A percentile compares a stretch with the other conserved stretches of the same genome.
Evolutionary conservation across 192 early-diverging fungal genomes (phyloP).

Genomic region (Phlyctochytrium bullatum): DNA sequence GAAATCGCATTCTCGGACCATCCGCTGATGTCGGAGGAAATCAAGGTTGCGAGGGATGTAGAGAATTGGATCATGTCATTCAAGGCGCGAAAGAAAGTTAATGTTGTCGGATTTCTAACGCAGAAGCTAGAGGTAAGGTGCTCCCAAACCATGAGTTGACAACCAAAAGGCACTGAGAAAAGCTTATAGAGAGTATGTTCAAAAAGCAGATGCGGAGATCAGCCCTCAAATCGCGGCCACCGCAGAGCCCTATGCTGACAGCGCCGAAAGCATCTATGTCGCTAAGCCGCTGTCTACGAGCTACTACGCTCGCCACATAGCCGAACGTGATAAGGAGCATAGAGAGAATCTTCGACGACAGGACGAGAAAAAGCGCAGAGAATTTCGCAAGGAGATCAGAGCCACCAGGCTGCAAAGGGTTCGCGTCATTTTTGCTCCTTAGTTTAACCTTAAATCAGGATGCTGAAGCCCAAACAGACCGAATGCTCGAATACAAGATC

Average conservation of each 20-base stretch:
- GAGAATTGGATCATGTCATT: slow-evolving; percentile 31
- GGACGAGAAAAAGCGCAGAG: slow-evolving; percentile 11
- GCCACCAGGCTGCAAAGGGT: slow-evolving; percentile 36
- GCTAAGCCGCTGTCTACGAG: slow-evolving; percentile 23
- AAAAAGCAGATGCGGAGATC: slow-evolving; percentile 5
- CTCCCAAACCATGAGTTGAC: slow-evolving; percentile 3
- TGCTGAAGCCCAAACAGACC: slow-evolving; percentile 44
- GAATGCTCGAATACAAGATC: slow-evolving; percentile 46
- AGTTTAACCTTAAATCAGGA: slow-evolving; percentile 24
- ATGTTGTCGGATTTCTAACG: slow-evolving; percentile 31
- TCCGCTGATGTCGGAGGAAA: slow-evolving; percentile 50
- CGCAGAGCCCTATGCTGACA: background rate
- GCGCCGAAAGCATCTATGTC: slow-evolving; percentile 27
- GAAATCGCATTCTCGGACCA: slow-evolving; percentile 37
- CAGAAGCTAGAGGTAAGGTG: slow-evolving; percentile 33
- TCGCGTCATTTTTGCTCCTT: slow-evolving; percentile 1
- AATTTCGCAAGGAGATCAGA: slow-evolving; percentile 35
- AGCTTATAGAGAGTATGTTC: slow-evolving; percentile 21
- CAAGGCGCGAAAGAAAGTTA: slow-evolving; percentile 27
- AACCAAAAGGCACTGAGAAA: slow-evolving; percentile 22
- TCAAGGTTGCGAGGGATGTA: slow-evolving; percentile 33
- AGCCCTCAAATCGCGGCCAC: background rate
- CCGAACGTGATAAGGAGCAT: slow-evolving; percentile 12
- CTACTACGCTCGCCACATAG: slow-evolving; percentile 12
- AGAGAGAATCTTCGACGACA: background rate